Percentiles rank a stretch among this genome's conserved stretches.
Conservation (phyloP, 163 green algal genomes). For the Volvox carteri region DNA sequence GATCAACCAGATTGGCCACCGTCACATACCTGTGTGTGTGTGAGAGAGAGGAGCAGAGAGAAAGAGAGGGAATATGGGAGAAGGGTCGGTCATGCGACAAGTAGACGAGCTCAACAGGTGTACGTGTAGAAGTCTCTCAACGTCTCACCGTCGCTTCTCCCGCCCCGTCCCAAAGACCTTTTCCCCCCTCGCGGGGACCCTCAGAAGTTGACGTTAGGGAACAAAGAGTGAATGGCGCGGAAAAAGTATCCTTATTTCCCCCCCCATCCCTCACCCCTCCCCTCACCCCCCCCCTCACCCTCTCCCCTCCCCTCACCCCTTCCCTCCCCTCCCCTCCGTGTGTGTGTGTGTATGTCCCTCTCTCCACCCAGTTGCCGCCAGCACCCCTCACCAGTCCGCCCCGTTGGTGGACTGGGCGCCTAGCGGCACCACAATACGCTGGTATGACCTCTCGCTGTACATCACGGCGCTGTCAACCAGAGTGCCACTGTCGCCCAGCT, state of each 20-base stretch:
- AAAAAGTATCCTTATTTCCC: not conserved
- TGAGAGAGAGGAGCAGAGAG: too few species aligned
- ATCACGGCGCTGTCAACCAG: not conserved
- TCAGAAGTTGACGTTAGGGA: too few species aligned
- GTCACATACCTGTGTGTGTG: constrained; percentile 43
- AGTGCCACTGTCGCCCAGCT: not conserved
- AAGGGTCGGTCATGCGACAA: too few species aligned
- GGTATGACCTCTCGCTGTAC: not conserved
- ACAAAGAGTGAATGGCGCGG: not conserved
- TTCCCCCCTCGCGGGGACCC: too few species aligned
- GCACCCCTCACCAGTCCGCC: constrained; percentile 6
- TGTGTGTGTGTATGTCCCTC: too few species aligned
- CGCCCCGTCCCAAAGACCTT: too few species aligned
- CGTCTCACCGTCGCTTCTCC: too few species aligned
- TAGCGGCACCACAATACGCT: constrained; percentile 6
- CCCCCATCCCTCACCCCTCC: not conserved
- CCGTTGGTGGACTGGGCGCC: not conserved
- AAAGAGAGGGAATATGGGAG: too few species aligned
- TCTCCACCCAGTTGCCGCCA: too few species aligned
- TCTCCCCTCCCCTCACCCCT: not conserved
- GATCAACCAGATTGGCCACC: not conserved
- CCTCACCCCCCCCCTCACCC: not conserved
- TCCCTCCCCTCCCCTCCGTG: not conserved
- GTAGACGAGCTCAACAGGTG: too few species aligned
- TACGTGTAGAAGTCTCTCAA: too few species aligned